Evolutionary conservation across 2,329 filamentous ascomycete genomes (phyloP).

Genomic region (Claviceps lovelessii): DNA sequence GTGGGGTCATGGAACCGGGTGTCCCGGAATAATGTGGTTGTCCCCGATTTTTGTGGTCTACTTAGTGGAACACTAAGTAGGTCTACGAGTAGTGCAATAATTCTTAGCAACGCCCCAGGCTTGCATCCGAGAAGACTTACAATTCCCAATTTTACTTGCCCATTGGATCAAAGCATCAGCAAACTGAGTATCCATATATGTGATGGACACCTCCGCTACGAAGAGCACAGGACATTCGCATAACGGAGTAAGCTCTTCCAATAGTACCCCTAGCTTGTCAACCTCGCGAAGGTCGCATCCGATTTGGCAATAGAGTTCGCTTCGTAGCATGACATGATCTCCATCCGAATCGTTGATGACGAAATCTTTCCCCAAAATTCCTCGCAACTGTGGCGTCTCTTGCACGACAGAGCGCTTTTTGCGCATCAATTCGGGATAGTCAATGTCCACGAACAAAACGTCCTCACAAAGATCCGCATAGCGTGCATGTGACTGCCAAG

Average conservation of each 20-base stretch:
- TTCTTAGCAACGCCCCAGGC: not conserved
- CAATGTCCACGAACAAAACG: conserved; percentile 66
- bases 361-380: conserved; percentile 19
- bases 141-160: conserved; percentile 56
- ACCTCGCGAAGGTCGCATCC: conserved; percentile 69
- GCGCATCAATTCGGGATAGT: conserved; percentile 66
- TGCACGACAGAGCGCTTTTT: conserved; percentile 58
- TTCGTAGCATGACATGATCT: conserved; percentile 42
- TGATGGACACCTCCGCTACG: conserved; percentile 78
- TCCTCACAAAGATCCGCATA: conserved; percentile 44
- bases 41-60: no score
- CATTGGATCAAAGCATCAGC: conserved; percentile 65
- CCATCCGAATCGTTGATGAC: conserved; percentile 23
- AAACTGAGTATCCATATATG: conserved; percentile 66
- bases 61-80: no score
- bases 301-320: conserved; percentile 60
- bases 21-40: no score
- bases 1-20: no score
- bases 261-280: conserved; percentile 39
- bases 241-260: conserved; percentile 45
- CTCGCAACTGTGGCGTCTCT: conserved; percentile 41
- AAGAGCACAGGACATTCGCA: conserved; percentile 55
- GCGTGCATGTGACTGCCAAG: conserved; percentile 65
- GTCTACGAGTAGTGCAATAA: no score
- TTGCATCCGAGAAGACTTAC: conserved; percentile 27